These are phyloP conservation scores for Myriangium duriaei DNA, from an alignment of 2,329 filamentous ascomycete species.

Conservation along the genomic window DNA sequence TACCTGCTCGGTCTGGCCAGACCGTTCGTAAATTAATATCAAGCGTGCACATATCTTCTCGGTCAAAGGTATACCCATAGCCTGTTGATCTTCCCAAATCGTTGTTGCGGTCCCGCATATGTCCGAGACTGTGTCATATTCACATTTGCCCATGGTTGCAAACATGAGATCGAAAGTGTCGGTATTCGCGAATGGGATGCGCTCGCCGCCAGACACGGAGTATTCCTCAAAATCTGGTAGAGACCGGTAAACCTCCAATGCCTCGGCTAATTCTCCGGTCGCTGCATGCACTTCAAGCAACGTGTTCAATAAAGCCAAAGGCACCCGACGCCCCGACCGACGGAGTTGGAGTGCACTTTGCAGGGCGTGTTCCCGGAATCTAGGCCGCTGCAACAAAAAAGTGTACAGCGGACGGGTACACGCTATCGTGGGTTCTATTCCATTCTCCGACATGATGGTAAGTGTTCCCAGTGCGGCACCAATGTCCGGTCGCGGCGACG, in stretches of 20 bases:
- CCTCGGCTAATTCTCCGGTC: conserved; percentile 28
- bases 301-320: conserved; percentile 38
- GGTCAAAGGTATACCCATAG: not conserved
- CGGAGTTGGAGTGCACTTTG: conserved; percentile 44
- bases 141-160: not conserved
- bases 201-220: conserved; percentile 9
- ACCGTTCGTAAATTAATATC: too few species aligned
- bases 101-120: not conserved
- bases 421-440: conserved; percentile 42
- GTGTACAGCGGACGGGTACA: conserved; percentile 53
- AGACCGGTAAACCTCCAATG: conserved; percentile 49
- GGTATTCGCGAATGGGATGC: conserved; percentile 25
- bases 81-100: conserved; percentile 35
- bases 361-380: conserved; percentile 41
- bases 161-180: conserved; percentile 49
- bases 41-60: too few species aligned
- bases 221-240: conserved; percentile 33
- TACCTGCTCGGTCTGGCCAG: too few species aligned
- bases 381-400: conserved; percentile 38
- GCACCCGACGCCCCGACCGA: conserved; percentile 35
- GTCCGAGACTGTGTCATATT: not conserved
- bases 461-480: conserved; percentile 56
- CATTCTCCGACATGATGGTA: conserved; percentile 58
- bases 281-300: conserved; percentile 38
- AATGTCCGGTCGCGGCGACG: conserved; percentile 41